Base-by-base conservation (phyloP, 768 basidiomycete genomes). In the Tylopilus balloui region DNA sequence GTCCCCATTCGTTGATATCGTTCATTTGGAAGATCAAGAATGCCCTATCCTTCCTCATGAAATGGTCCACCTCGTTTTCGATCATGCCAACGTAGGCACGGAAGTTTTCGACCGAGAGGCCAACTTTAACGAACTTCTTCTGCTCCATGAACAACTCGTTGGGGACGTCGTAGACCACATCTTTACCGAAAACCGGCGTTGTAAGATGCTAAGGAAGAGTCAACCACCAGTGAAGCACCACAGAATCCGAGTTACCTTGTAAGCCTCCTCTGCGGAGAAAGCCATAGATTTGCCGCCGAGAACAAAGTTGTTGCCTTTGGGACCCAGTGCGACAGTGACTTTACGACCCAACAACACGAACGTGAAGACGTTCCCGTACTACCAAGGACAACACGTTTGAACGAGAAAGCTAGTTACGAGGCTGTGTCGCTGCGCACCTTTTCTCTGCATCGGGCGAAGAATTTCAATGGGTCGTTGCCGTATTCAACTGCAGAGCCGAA, bases 61-160 rank as follows among this genome's bases (percentile, higher is more conserved):
- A 92, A 25, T 84, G 73, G 31, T 83, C 77, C 32, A 88, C 80
- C 62, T 88, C 86, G 34, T 88, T 77, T 51, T 83, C 82, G 48
- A 91, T 84, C 80, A 90, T 84, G 42, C 82, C 81, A 17, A 83
- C 77, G 44, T 99, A 98, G 25, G 83, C 76, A 36, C 85, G 81
- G 68, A 99, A 83, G 69, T 94, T 94, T 23, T 98, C 94, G 12
- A 81, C 83, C 11, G 92, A 89, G 19, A 99, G 81, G 20, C 96
- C 94, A 53, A 92, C 84, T 73, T 99, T 99, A 69, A 98, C 86
- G 63, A 97, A 97, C 65, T 87, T 88, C 78, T 99, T 99, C 68
- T 99, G 96, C 61, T 99, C 93, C 94, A 99, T 98, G 69, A 99
- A 84, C 38, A 88, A 72, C 40, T 94, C 89, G 67, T 98, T 98